Conservation (phyloP, 73 alveolate species). For the Breviolum minutum region DNA sequence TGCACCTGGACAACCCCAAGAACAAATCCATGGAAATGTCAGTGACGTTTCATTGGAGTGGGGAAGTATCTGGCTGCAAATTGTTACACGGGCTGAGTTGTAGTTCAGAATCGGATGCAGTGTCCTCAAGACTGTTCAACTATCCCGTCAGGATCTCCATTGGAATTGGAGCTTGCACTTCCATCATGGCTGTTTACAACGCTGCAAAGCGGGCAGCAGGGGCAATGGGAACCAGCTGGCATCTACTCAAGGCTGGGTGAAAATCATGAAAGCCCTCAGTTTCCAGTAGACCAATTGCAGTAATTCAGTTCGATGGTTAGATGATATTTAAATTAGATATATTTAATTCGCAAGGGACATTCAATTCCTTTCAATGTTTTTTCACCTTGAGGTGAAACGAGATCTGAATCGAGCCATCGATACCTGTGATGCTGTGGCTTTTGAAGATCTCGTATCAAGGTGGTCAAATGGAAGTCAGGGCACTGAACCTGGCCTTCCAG, state of each 20-base stretch:
- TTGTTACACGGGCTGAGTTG: too few relatives aligned
- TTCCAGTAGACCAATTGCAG: too few relatives aligned
- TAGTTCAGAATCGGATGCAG: too few relatives aligned
- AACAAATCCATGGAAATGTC: too few relatives aligned
- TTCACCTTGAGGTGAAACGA: neutral
- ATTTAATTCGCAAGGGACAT: too few relatives aligned
- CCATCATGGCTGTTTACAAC: slow-evolving; percentile 45
- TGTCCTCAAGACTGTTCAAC: too few relatives aligned
- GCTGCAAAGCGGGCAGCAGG: slow-evolving; percentile 47
- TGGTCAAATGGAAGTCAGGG: neutral
- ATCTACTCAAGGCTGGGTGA: neutral
- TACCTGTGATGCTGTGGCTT: neutral
- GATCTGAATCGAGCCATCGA: slow-evolving; percentile 7
- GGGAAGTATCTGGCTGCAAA: too few relatives aligned
- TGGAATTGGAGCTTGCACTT: slow-evolving; percentile 41
- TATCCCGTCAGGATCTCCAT: slow-evolving; percentile 2
- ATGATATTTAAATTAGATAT: neutral
- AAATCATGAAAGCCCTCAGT: too few relatives aligned
- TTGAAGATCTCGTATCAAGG: neutral
- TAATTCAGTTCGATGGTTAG: neutral
- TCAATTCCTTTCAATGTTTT: neutral
- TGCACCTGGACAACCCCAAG: too few relatives aligned
- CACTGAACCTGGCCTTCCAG: neutral
- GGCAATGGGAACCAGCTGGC: slow-evolving; percentile 48
- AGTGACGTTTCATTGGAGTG: too few relatives aligned